phyloP scores from a whole-genome alignment of 208 protist genomes.

The Crithidia expoeki region DNA sequence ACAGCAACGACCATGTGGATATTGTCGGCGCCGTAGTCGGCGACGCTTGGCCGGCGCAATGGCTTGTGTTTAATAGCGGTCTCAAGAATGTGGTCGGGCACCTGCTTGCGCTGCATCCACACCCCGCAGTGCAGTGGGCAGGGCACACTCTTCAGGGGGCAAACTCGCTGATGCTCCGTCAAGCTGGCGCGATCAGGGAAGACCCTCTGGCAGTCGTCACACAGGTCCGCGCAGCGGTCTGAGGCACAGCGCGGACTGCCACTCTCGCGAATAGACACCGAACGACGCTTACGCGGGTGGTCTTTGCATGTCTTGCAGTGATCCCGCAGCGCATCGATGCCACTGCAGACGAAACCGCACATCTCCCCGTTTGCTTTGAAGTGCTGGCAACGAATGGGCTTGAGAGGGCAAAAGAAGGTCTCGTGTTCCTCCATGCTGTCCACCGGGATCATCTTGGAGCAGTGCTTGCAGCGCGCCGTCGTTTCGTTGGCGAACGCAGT shows the following conservation, averaged over 20 bases:
- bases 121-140: conserved; percentile 44
- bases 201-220: conserved; percentile 17
- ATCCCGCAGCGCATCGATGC: conserved; percentile 11
- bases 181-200: conserved; percentile 14
- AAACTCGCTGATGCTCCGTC: conserved; percentile 30
- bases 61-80: conserved; percentile 32
- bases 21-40: conserved; percentile 37
- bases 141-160: conserved; percentile 21
- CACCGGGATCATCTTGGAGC: conserved; percentile 16
- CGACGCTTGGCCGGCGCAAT: conserved; percentile 21
- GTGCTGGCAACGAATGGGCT: conserved; percentile 23
- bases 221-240: conserved; percentile 6
- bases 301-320: conserved; percentile 25
- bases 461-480: conserved; percentile 19
- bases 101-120: conserved; percentile 29
- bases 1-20: conserved; percentile 35
- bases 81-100: conserved; percentile 32
- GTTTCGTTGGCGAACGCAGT: not conserved
- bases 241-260: not conserved
- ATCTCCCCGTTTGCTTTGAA: conserved; percentile 17
- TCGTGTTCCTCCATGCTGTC: conserved; percentile 24
- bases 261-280: conserved; percentile 12
- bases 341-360: conserved; percentile 19
- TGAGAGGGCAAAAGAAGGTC: conserved; percentile 17
- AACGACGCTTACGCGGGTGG: conserved; percentile 19